These are phyloP conservation scores for Silene conica DNA, from an alignment of 148 eudicot genomes.

Conservation along the genomic window DNA sequence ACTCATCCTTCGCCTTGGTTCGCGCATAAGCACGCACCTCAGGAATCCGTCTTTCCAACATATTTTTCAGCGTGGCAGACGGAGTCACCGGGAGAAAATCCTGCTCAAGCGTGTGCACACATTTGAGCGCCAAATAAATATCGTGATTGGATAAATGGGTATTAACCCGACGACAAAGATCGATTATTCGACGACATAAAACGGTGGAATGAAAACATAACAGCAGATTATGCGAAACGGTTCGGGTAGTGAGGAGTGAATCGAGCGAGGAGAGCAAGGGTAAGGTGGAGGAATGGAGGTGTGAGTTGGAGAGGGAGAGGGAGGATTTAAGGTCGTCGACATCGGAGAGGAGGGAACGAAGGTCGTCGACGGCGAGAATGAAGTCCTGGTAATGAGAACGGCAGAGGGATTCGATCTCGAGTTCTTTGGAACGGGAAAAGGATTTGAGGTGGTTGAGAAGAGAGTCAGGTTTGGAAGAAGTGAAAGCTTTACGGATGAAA, in stretches of 20 bases:
- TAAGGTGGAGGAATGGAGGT: conserved; percentile 56
- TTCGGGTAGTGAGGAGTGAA: conserved; percentile 48
- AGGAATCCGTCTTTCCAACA: conserved; percentile 78
- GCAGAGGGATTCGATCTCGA: conserved; percentile 83
- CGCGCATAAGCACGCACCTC: conserved; percentile 62
- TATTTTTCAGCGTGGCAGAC: conserved; percentile 48
- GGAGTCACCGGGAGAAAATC: conserved; percentile 42
- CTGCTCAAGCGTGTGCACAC: conserved; percentile 57
- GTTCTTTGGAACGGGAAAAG: conserved; percentile 66
- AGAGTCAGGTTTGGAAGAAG: conserved; percentile 69
- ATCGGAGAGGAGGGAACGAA: conserved; percentile 84
- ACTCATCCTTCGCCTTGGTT: conserved; percentile 63
- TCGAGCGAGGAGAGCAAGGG: conserved; percentile 68
- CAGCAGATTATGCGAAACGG: conserved; percentile 40
- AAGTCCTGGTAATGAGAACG: conserved; percentile 93
- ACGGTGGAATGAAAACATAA: conserved; percentile 39
- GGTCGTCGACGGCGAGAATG: conserved; percentile 90
- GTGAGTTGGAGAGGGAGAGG: conserved; percentile 53
- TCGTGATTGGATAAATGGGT: conserved; percentile 40
- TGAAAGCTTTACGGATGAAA: conserved; percentile 73
- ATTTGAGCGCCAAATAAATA: conserved; percentile 66
- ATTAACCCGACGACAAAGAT: conserved; percentile 64
- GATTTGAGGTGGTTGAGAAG: conserved; percentile 65
- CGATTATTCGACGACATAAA: conserved; percentile 39
- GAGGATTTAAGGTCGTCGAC: conserved; percentile 81